phyloP scores from a whole-genome alignment of 1,139 yeast genomes.

The Scheffersomyces cryptocercus region DNA sequence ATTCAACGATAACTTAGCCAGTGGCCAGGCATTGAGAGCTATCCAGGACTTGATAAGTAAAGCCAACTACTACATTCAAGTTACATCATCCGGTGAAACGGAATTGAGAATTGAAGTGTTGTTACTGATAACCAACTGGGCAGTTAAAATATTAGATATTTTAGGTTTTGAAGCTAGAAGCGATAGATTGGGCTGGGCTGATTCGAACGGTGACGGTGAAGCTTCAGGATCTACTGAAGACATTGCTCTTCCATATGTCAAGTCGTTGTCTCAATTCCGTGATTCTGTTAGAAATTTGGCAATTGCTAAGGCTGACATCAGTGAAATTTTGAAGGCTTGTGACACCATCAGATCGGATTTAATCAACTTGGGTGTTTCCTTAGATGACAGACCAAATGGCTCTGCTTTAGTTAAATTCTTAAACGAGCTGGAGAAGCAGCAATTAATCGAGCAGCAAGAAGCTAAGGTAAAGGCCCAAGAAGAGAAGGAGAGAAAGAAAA shows the following conservation, averaged over 20 bases:
- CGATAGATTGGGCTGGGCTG: conserved; percentile 81
- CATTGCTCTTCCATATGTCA: conserved; percentile 73
- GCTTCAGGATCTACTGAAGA: conserved; percentile 55
- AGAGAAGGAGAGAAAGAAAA: conserved; percentile 44
- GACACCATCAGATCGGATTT: conserved; percentile 54
- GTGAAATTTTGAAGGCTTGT: conserved; percentile 53
- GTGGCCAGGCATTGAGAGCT: conserved; percentile 69
- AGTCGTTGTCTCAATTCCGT: conserved; percentile 75
- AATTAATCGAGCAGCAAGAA: conserved; percentile 60
- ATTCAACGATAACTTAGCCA: conserved; percentile 84
- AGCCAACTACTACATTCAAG: conserved; percentile 68
- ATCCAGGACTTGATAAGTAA: conserved; percentile 69
- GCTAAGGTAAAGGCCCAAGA: conserved; percentile 53
- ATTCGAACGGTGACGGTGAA: conserved; percentile 22
- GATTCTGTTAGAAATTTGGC: conserved; percentile 77
- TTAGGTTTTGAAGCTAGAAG: conserved; percentile 74
- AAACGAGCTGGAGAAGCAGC: conserved; percentile 65
- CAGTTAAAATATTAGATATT: conserved; percentile 66
- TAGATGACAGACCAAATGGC: conserved; percentile 85
- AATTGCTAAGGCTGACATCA: conserved; percentile 58
- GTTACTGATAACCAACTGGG: conserved; percentile 62
- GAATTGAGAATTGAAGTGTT: conserved; percentile 66
- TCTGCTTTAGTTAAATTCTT: conserved; percentile 82
- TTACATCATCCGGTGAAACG: conserved; percentile 44
- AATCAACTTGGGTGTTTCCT: conserved; percentile 72